Evolutionary conservation across 108 stramenopile species (phyloP).

Genomic region (Skeletonema grethae): DNA sequence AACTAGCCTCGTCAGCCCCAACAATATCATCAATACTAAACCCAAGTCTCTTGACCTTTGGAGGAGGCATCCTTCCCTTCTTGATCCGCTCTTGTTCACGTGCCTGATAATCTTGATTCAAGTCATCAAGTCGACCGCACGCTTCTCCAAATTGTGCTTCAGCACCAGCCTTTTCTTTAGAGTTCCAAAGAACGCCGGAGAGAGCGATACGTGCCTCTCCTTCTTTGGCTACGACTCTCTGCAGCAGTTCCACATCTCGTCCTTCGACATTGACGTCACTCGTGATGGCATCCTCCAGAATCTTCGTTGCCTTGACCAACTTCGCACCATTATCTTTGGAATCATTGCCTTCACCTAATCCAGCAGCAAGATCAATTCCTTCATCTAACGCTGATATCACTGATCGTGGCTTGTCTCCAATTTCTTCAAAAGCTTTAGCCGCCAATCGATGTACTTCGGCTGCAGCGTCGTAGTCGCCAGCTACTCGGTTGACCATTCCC

Average conservation of each 20-base stretch:
- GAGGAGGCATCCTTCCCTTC: constrained; percentile 32
- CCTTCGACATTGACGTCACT: constrained; percentile 61
- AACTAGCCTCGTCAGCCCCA: constrained; percentile 60
- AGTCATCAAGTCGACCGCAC: constrained; percentile 73
- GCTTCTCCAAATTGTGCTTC: constrained; percentile 66
- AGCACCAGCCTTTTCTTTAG: constrained; percentile 51
- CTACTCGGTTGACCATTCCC: constrained; percentile 62
- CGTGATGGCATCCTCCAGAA: constrained; percentile 54
- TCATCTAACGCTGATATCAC: constrained; percentile 68
- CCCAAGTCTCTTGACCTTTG: constrained; percentile 33
- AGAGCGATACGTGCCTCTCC: constrained; percentile 79
- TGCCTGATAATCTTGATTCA: constrained; percentile 63
- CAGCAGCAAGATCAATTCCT: constrained; percentile 73
- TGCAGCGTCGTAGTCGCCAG: constrained; percentile 45
- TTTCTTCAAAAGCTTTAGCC: constrained; percentile 61
- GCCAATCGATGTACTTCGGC: constrained; percentile 57
- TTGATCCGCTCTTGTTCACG: constrained; percentile 40
- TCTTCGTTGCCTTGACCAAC: constrained; percentile 18
- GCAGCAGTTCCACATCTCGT: constrained; percentile 70
- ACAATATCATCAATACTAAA: constrained; percentile 79
- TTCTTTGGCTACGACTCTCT: constrained; percentile 81
- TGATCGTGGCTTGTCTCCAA: constrained; percentile 69
- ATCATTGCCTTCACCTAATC: constrained; percentile 7
- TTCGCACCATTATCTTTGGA: constrained; percentile 10
- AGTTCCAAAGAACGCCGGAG: constrained; percentile 64